phyloP scores from a whole-genome alignment of 2,329 filamentous ascomycete species.

The Helicocarpus griseus region DNA sequence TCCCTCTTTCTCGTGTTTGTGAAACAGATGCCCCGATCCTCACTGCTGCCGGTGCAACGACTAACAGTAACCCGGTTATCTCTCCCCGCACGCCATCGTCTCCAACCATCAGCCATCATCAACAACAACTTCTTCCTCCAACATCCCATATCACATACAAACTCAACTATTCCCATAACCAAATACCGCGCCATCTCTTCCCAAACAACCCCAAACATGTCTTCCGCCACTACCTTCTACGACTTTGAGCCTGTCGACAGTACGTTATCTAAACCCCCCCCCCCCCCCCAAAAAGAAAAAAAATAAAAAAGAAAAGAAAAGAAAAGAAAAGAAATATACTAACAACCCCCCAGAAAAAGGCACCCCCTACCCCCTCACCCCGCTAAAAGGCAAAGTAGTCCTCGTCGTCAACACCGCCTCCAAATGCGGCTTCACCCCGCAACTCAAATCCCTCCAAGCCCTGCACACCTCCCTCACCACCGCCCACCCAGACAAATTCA shows the following conservation, averaged over 20 bases:
- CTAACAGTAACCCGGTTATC: too few relatives aligned
- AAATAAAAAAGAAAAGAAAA: not conserved
- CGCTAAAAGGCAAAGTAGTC: constrained; percentile 84
- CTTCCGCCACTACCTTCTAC: constrained; percentile 36
- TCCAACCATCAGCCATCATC: too few relatives aligned
- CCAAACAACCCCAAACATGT: constrained; percentile 6
- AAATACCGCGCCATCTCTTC: not conserved
- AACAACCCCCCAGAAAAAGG: constrained; percentile 53
- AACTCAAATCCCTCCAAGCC: constrained; percentile 82
- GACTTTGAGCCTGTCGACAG: constrained; percentile 51
- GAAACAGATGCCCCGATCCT: too few relatives aligned
- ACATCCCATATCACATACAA: too few relatives aligned
- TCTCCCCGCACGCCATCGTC: too few relatives aligned
- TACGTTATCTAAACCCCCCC: constrained; percentile 25
- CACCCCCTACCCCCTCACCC: constrained; percentile 55
- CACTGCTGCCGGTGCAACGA: too few relatives aligned
- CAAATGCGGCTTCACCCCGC: constrained; percentile 97
- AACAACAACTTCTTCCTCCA: too few relatives aligned
- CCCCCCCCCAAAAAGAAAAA: not conserved
- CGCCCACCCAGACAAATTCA: constrained; percentile 65
- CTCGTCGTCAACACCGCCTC: constrained; percentile 96
- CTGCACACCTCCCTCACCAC: constrained; percentile 71
- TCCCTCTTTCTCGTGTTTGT: too few relatives aligned
- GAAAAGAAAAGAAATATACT: constrained; percentile 5
- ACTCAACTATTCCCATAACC: not conserved